A percentile compares a stretch with the other conserved stretches of the same genome.
Conservation (phyloP, 352 stramenopile genomes). For the Globisporangium okanoganense region DNA sequence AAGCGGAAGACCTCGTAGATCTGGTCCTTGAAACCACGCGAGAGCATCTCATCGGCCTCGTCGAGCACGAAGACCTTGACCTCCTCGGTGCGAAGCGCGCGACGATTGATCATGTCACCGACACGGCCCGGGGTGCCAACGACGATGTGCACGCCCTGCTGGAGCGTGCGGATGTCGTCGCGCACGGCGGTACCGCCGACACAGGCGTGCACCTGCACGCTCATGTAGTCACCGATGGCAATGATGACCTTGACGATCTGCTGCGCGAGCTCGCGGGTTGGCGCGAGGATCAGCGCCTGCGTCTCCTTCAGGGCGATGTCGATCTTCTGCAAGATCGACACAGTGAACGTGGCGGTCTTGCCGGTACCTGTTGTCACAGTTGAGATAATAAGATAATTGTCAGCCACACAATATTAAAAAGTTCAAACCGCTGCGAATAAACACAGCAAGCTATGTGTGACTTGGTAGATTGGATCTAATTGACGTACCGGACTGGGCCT, state of each 20-base stretch:
- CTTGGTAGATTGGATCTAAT: too few relatives aligned
- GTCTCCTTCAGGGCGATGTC: constrained; percentile 95
- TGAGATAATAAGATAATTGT: background rate
- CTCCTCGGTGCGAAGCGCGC: constrained; percentile 91
- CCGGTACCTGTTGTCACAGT: constrained; percentile 74
- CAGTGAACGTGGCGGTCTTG: constrained; percentile 99
- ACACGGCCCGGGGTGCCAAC: constrained; percentile 98
- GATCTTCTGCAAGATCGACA: constrained; percentile 98
- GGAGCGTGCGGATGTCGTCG: constrained; percentile 98
- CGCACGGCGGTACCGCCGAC: constrained; percentile 98
- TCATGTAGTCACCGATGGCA: constrained; percentile 95
- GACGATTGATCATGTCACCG: constrained; percentile 99
- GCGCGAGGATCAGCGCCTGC: constrained; percentile 98
- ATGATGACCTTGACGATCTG: constrained; percentile 99
- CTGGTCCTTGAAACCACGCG: constrained; percentile 99
- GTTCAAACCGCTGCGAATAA: too few relatives aligned
- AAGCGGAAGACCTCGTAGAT: constrained; percentile 99
- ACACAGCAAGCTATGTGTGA: too few relatives aligned
- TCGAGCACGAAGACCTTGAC: constrained; percentile 99
- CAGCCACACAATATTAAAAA: background rate
- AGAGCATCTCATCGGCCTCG: constrained; percentile 99
- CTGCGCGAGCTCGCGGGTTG: constrained; percentile 99
- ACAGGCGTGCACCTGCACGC: constrained; percentile 96
- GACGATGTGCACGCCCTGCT: constrained; percentile 98
- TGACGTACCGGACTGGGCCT: constrained; percentile 96